phyloP scores from a whole-genome alignment of 179 eudicot genomes.

The Silene vulgaris region DNA sequence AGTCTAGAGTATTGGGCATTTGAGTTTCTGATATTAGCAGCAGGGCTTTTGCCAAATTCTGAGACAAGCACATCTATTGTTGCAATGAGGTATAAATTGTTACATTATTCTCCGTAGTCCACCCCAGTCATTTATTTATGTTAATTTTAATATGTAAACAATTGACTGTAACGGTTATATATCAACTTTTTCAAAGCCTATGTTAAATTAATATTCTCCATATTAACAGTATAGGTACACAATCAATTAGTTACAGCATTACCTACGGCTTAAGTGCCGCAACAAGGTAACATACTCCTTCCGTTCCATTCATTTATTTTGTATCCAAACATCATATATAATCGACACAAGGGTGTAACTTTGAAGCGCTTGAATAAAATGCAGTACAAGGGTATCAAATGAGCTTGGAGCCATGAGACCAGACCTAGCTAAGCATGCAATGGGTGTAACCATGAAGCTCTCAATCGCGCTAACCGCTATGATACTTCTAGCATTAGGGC shows the following conservation, averaged over 20 bases:
- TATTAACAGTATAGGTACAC: slow-evolving; percentile 60
- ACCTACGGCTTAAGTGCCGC: slow-evolving; percentile 69
- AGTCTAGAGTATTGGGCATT: slow-evolving; percentile 83
- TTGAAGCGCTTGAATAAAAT: not conserved
- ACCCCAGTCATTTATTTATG: not conserved
- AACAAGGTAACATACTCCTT: slow-evolving; percentile 42
- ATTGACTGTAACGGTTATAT: no score
- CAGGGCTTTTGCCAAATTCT: slow-evolving; percentile 60
- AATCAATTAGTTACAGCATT: slow-evolving; percentile 57
- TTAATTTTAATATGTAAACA: no score
- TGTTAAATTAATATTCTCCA: not conserved
- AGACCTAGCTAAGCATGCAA: slow-evolving; percentile 56
- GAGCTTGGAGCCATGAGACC: slow-evolving; percentile 68
- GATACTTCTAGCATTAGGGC: slow-evolving; percentile 42
- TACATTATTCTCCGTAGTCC: no score
- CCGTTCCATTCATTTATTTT: no score
- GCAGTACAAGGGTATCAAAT: slow-evolving; percentile 75
- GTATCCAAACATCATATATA: no score
- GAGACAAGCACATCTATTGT: slow-evolving; percentile 53
- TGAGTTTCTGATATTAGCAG: slow-evolving; percentile 61
- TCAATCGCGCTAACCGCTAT: slow-evolving; percentile 37
- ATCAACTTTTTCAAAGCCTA: not conserved
- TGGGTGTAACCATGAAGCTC: slow-evolving; percentile 57
- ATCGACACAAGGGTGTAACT: not conserved
- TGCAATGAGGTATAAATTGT: slow-evolving; percentile 55